phyloP scores from a whole-genome alignment of 106 monocot species.

The Apostasia shenzhenica region DNA sequence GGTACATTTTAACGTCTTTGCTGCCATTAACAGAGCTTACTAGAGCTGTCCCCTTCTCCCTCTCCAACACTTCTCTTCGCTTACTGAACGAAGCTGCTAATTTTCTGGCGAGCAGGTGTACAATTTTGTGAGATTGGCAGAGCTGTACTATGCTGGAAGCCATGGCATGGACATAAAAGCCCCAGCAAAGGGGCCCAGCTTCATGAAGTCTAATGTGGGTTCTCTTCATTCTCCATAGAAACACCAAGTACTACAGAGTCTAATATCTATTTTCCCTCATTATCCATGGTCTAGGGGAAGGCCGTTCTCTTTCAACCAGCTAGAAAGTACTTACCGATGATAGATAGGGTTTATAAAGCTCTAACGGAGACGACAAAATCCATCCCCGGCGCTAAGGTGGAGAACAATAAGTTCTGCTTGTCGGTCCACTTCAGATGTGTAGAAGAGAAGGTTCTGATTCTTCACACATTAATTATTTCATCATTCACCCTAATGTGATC shows the following conservation, averaged over 20 bases:
- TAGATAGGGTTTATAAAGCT: conserved; percentile 51
- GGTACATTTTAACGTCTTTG: conserved; percentile 33
- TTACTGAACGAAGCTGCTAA: not conserved
- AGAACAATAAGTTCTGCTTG: conserved; percentile 76
- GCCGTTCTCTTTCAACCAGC: conserved; percentile 64
- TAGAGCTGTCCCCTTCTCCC: not conserved
- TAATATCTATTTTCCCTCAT: conserved; percentile 4
- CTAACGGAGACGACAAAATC: conserved; percentile 45
- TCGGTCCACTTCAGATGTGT: conserved; percentile 74
- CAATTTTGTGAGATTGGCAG: conserved; percentile 56
- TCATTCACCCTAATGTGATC: not conserved
- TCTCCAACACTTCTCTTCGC: not conserved
- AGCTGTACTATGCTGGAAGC: conserved; percentile 81
- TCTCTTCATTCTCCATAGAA: conserved; percentile 1
- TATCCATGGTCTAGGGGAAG: conserved; percentile 27
- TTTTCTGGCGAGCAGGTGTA: conserved; percentile 33
- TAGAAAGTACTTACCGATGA: conserved; percentile 64
- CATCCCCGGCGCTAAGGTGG: conserved; percentile 50
- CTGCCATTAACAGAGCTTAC: too few relatives aligned
- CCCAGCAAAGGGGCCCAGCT: conserved; percentile 30
- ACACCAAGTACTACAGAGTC: not conserved
- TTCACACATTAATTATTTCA: not conserved
- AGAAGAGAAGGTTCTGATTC: conserved; percentile 45
- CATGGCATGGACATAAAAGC: conserved; percentile 95
- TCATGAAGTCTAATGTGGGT: conserved; percentile 38